Evolutionary conservation across 768 basidiomycete genomes (phyloP), one percentile per base, ranked within the genome.

Genomic region (Galerina sulciceps): DNA sequence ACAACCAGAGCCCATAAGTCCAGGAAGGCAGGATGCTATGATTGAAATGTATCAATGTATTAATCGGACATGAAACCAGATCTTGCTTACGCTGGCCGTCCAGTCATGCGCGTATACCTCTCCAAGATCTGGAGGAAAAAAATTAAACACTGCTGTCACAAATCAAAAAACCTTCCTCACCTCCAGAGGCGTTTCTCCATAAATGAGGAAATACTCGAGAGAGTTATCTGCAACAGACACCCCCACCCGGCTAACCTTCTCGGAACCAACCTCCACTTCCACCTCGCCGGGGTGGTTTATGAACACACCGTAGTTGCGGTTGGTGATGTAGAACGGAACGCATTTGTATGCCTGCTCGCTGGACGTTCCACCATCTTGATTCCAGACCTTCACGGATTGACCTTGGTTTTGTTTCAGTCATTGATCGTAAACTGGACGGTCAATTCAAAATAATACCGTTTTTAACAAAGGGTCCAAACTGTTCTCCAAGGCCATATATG

Each of bases 1-100:
- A 87, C 37, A 91, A 78, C 88, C 89, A 91, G 3, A 91, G 82
- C 2, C 89, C 89, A 66, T 87, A 92, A 0, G 88, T 85, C 89
- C 90, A 91, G 4, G 82, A 72, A 1, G 89, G 89, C 26, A 90
- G 75, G 8, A 90, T 71, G 4, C 84, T 90, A 71, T 40, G 2
- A 18, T 14, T 18, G 15, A 22, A 14, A 11, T 31, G 17, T 22
- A 1, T 31, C 8, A 22, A 1, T 13, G 31, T 18, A 22, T 0
- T 10, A 14, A 13, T 3, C 18, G n/a, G n/a, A 36, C 8, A 38
- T 8, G 22, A 10, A 49, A 49, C 2, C 5, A 10, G 37, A 17
- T 37, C 14, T 14, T 8, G 43, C 58, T 20, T 66, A 83, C 80
- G 84, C 84, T 41, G 86, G 86, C 20, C 85, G 79, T 15, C 86